These are phyloP conservation scores for Hyaloscypha hepaticicola DNA, from an alignment of 495 filamentous ascomycete species.

Conservation along the genomic window DNA sequence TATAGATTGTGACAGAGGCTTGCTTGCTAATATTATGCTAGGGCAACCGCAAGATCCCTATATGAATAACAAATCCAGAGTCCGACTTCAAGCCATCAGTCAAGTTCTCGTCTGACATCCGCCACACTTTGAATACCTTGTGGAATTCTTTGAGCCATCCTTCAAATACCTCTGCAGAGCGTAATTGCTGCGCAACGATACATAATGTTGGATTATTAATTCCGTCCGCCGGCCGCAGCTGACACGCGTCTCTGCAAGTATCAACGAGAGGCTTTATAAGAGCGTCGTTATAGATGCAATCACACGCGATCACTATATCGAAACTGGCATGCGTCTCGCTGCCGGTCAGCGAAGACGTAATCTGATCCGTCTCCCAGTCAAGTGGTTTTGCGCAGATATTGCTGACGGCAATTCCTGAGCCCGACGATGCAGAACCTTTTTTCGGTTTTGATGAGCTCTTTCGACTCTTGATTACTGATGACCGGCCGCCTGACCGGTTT, in stretches of 20 bases:
- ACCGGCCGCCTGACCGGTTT: slow-evolving; percentile 43
- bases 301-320: slow-evolving; percentile 74
- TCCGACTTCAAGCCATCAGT: slow-evolving; percentile 54
- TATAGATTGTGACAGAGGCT: no score
- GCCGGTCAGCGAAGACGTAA: slow-evolving; percentile 40
- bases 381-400: slow-evolving; percentile 53
- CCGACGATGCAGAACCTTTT: slow-evolving; percentile 10
- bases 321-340: slow-evolving; percentile 38
- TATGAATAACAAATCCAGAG: slow-evolving; percentile 65
- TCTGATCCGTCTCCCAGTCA: slow-evolving; percentile 68
- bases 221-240: slow-evolving; percentile 40
- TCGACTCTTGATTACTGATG: slow-evolving; percentile 26
- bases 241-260: slow-evolving; percentile 78
- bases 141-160: slow-evolving; percentile 70
- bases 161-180: slow-evolving; percentile 82
- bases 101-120: slow-evolving; percentile 64
- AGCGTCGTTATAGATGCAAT: slow-evolving; percentile 87
- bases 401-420: slow-evolving; percentile 13
- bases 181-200: slow-evolving; percentile 81
- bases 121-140: slow-evolving; percentile 68
- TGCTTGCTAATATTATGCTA: background rate
- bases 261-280: slow-evolving; percentile 80
- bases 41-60: slow-evolving; percentile 53
- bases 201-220: slow-evolving; percentile 54
- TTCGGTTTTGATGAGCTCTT: slow-evolving; percentile 33